Evolutionary conservation across 2,329 filamentous ascomycete species (phyloP).

Genomic region (Spiromastix sp.): DNA sequence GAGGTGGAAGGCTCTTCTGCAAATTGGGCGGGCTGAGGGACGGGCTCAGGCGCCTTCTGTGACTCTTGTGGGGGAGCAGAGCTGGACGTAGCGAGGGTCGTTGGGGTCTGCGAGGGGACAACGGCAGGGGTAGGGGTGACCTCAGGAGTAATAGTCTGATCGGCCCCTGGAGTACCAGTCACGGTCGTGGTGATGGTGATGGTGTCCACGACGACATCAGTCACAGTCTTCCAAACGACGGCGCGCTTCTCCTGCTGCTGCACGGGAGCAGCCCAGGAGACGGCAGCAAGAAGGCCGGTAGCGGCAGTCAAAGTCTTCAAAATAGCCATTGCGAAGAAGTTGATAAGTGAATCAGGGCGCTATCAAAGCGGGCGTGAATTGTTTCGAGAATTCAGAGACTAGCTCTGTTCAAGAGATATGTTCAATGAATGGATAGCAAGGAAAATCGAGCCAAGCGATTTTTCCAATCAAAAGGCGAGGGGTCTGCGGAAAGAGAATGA

Average conservation of each 20-base stretch:
- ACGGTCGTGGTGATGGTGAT: conserved; percentile 29
- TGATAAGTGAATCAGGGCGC: background rate
- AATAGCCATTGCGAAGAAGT: conserved; percentile 10
- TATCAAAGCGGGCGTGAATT: conserved; percentile 4
- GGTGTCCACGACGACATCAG: conserved; percentile 19
- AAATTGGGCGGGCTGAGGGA: conserved; percentile 8
- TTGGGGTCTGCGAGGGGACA: background rate
- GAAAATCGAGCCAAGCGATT: conserved; percentile 7
- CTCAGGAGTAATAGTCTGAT: conserved; percentile 32
- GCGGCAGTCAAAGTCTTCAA: conserved; percentile 13
- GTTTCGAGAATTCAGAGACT: background rate
- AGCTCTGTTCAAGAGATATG: conserved; percentile 4
- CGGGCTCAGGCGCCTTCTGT: conserved; percentile 4
- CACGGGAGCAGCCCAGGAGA: conserved; percentile 10
- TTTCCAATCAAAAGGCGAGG: no score
- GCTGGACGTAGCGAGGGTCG: conserved; percentile 5
- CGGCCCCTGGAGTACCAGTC: conserved; percentile 40
- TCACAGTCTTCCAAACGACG: conserved; percentile 11
- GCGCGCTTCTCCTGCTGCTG: conserved; percentile 6
- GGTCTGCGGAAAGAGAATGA: no score
- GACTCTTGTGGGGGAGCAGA: conserved; percentile 3
- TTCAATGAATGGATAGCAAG: conserved; percentile 2
- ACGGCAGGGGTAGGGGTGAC: conserved; percentile 5
- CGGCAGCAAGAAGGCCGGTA: conserved; percentile 11
- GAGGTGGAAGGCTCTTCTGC: conserved; percentile 1